Evolutionary conservation across 352 stramenopile species (phyloP).

Genomic region (Aphanomyces astaci): DNA sequence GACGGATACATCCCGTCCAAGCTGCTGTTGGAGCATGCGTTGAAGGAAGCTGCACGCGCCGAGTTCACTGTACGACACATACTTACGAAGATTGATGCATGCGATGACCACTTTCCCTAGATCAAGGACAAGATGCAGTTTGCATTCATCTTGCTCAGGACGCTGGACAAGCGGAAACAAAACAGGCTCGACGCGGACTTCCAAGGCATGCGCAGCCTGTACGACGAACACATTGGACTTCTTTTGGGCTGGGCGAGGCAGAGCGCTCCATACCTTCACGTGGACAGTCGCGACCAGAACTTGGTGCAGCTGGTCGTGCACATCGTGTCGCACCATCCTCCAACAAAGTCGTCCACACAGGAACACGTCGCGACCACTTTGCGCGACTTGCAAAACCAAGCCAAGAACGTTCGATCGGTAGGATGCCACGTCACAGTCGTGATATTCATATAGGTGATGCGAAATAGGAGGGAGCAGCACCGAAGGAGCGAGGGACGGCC

Average conservation of each 20-base stretch:
- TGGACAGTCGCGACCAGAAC: not conserved
- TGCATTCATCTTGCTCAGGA: not conserved
- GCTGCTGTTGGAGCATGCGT: not conserved
- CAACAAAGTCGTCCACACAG: not conserved
- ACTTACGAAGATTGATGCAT: not conserved
- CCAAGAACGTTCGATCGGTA: not conserved
- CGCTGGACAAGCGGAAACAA: conserved; percentile 1
- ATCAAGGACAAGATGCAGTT: not conserved
- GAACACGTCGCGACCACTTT: not conserved
- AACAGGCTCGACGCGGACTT: not conserved
- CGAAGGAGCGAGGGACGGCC: not conserved
- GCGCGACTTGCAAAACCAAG: not conserved
- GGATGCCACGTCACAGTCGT: not conserved
- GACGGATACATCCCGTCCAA: not conserved
- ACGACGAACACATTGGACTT: not conserved
- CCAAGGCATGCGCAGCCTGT: not conserved
- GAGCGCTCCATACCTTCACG: not conserved
- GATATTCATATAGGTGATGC: not conserved
- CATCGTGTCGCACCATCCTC: not conserved
- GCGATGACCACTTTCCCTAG: not conserved
- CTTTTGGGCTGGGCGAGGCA: not conserved
- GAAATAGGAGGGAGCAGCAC: not conserved
- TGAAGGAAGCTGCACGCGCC: not conserved
- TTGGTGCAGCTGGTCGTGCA: not conserved
- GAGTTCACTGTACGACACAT: not conserved